These are phyloP conservation scores for Colletotrichum liaoningense DNA, from an alignment of 2,329 filamentous ascomycete species.

Conservation along the genomic window DNA sequence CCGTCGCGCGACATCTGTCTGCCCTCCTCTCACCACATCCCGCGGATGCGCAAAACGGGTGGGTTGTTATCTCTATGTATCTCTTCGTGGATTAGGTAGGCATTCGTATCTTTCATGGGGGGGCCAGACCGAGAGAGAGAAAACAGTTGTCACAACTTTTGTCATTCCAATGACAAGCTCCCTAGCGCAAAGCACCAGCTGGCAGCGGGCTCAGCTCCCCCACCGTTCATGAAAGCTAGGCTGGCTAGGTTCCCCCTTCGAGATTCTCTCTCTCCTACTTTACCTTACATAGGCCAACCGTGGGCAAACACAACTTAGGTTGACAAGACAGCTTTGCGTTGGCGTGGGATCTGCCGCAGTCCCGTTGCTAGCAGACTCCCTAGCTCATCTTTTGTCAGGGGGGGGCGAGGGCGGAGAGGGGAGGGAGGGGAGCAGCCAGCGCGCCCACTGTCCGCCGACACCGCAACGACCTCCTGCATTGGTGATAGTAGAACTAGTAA, in stretches of 20 bases:
- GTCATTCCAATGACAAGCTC: background rate
- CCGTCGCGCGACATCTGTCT: background rate
- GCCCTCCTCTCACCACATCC: background rate
- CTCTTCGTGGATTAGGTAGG: background rate
- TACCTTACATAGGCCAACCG: background rate
- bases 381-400: conserved; percentile 12
- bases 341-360: conserved; percentile 23
- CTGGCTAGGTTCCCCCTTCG: background rate
- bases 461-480: conserved; percentile 24
- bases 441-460: background rate
- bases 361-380: conserved; percentile 29
- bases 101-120: background rate
- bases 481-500: conserved; percentile 15
- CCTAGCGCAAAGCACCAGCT: background rate
- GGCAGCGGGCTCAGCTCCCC: background rate
- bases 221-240: background rate
- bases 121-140: background rate
- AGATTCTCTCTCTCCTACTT: background rate
- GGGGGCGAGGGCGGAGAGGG: background rate
- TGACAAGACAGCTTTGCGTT: background rate
- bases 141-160: background rate
- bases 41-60: background rate
- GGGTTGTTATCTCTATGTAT: background rate
- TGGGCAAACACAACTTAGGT: background rate
- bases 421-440: background rate